These are phyloP conservation scores for Microthlaspi erraticum DNA, from an alignment of 345 rosid species.

Conservation along the genomic window DNA sequence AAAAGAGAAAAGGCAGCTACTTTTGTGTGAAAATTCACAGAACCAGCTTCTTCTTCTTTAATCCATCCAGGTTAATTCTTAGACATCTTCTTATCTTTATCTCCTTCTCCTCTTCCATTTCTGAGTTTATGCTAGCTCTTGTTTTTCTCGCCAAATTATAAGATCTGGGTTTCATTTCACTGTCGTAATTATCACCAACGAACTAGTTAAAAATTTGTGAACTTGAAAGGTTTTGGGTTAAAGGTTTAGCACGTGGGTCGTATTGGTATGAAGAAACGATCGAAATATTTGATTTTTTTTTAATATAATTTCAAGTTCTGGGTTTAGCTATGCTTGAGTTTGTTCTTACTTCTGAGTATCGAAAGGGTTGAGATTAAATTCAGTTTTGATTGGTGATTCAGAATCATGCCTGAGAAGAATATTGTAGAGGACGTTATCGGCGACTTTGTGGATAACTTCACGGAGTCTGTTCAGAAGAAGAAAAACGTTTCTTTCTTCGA, in stretches of 20 bases:
- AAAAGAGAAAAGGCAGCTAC: not conserved
- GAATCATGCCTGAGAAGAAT: constrained; percentile 79
- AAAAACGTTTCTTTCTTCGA: constrained; percentile 68
- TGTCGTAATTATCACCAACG: constrained; percentile 22
- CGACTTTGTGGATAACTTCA: constrained; percentile 66
- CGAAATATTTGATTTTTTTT: constrained; percentile 29
- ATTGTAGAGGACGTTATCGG: constrained; percentile 59
- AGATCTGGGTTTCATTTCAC: constrained; percentile 32
- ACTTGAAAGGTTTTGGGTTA: constrained; percentile 21
- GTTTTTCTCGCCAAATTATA: not conserved
- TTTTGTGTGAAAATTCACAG: constrained; percentile 15
- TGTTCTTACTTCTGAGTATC: constrained; percentile 11
- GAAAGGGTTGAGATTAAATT: not conserved
- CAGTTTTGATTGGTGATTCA: constrained; percentile 31
- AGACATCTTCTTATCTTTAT: not conserved
- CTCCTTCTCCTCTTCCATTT: constrained; percentile 26
- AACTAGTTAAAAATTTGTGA: not conserved
- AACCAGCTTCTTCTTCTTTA: constrained; percentile 18
- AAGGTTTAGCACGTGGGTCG: not conserved
- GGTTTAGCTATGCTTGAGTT: constrained; percentile 9
- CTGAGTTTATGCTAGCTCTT: not conserved
- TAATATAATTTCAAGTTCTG: constrained; percentile 4
- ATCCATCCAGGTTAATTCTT: constrained; percentile 27
- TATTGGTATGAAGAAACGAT: constrained; percentile 5
- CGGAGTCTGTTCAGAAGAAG: constrained; percentile 64